Evolutionary conservation across 2,329 filamentous ascomycete genomes (phyloP).

Genomic region (Boeremia lycopersici): DNA sequence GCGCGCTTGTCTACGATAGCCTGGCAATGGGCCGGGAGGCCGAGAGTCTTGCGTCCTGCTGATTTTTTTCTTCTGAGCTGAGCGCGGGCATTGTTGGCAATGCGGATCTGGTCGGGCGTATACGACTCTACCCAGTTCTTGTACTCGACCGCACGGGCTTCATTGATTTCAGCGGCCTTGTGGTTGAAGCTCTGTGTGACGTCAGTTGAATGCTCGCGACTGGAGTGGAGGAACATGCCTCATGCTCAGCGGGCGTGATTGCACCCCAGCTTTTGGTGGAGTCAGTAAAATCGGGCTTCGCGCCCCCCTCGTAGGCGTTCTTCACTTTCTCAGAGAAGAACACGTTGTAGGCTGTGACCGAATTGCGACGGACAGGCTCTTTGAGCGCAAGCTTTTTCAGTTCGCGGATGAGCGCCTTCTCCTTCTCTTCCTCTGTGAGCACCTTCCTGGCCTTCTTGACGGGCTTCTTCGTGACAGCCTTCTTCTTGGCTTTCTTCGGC

Average conservation of each 20-base stretch:
- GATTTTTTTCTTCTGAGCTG: conserved; percentile 35
- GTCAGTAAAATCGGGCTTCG: neutral
- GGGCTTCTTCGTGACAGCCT: conserved; percentile 11
- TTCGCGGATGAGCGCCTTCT: conserved; percentile 32
- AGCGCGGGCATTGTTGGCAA: conserved; percentile 64
- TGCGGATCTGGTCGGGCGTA: conserved; percentile 62
- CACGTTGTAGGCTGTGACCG: conserved; percentile 26
- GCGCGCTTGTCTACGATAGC: conserved; percentile 61
- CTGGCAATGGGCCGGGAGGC: conserved; percentile 6
- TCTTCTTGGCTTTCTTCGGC: conserved; percentile 32
- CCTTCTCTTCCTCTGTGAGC: conserved; percentile 39
- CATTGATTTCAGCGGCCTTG: conserved; percentile 54
- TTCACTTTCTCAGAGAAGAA: conserved; percentile 36
- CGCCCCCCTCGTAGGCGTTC: neutral
- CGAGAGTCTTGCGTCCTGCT: conserved; percentile 6
- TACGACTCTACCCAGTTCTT: conserved; percentile 61
- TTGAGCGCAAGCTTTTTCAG: conserved; percentile 48
- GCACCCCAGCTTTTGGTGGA: conserved; percentile 28
- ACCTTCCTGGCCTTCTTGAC: conserved; percentile 34
- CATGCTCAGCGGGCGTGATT: conserved; percentile 42
- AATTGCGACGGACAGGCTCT: conserved; percentile 28
- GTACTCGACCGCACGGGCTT: conserved; percentile 52
- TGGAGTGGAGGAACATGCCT: conserved; percentile 32
- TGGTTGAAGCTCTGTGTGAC: conserved; percentile 59
- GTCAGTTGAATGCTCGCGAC: conserved; percentile 5